Base-by-base conservation (phyloP, 352 stramenopile genomes). In the Globisporangium barbulae region DNA sequence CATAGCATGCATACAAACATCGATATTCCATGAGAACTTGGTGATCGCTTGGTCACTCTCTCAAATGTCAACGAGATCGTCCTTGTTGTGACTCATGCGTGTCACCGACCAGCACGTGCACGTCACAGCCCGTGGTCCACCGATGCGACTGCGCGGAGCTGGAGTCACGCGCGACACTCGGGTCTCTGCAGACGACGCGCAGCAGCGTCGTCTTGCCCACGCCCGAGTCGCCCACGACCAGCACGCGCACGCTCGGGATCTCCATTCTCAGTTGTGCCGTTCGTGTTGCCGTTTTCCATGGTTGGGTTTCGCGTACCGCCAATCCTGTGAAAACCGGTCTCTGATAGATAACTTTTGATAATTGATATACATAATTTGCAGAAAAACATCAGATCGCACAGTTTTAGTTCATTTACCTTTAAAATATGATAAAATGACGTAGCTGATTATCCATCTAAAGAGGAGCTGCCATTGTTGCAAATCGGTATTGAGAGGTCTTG, bases 181-280 rank as follows among this genome's bases (percentile, higher is more conserved):
- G 31, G 0, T 64, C 59, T 50, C 73, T 74, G 61, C 88, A 94
- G 12, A 93, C 28, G 7, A 70, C 68, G n/a, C 75, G 78, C 53
- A 96, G 68, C 22, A 96, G 70, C 65, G 83, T 71, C 15, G 84
- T 93, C 74, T 96, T 96, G 21, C 88, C 88, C 31, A 94, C 88
- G 52, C 88, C 88, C 3, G 88, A 96, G 69, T 96, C 88, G 61
- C 87, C 88, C 12, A 96, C 77, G 15, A 94, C 88, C 5, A 93
- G 74, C 59, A 96, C 78, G 53, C 88, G 82, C 41, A 88, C 85
- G 42, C 80, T 81, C 9, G 80, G 79, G 4, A 80, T 84, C 68
- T 94, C 85, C 85, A 94, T 94, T 31, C 10, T 25, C 52, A 17
- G 8, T 28, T 28, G 6, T 54, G 31, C 5, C 31, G 31, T 37